phyloP scores from a whole-genome alignment of 176 grass and related monocot species.

The Rhynchospora pubera region DNA sequence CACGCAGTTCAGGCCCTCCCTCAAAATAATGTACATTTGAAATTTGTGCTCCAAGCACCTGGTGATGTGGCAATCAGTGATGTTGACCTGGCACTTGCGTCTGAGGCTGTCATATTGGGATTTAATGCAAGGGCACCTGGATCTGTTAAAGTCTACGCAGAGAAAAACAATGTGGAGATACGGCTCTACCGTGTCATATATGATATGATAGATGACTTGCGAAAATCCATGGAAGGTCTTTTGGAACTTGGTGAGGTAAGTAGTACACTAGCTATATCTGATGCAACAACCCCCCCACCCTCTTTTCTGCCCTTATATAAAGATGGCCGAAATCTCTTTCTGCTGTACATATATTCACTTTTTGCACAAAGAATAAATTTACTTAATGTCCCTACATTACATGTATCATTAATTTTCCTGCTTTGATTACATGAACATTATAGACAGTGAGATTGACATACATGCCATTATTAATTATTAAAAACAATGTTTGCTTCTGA shows the following conservation, averaged over 20 bases:
- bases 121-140: constrained; percentile 88
- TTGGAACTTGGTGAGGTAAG: constrained; percentile 89
- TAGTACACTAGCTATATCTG: not conserved
- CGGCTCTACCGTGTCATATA: constrained; percentile 87
- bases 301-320: too few species aligned
- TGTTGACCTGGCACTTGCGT: constrained; percentile 77
- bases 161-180: constrained; percentile 91
- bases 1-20: constrained; percentile 72
- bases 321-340: not conserved
- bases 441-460: too few species aligned
- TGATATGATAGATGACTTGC: constrained; percentile 82
- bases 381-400: not conserved
- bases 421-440: too few species aligned
- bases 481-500: not conserved
- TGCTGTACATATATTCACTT: not conserved
- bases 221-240: constrained; percentile 98
- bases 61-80: constrained; percentile 78
- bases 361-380: not conserved
- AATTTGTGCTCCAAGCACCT: constrained; percentile 90
- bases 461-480: not conserved
- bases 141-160: constrained; percentile 75
- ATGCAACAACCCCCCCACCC: not conserved
- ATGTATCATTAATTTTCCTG: not conserved
- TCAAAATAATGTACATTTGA: constrained; percentile 77
- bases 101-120: constrained; percentile 85